Base-by-base conservation (phyloP, 495 filamentous ascomycete species). In the Corynascus novoguineensis region DNA sequence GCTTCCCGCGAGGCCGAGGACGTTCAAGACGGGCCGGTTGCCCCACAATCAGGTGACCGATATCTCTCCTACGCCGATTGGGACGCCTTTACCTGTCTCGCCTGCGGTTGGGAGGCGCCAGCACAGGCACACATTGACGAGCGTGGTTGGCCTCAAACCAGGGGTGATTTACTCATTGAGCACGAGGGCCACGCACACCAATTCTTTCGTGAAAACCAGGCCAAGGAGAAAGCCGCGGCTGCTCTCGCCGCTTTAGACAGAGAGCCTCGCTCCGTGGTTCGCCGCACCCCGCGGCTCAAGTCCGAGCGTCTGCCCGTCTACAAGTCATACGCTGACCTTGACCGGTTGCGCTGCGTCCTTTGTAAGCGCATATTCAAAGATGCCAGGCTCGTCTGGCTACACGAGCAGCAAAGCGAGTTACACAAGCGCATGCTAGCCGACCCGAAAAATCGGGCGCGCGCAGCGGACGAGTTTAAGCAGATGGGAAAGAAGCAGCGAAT, bases 321-420 rank as follows among this genome's bases (percentile, higher is more conserved):
- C 53, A 60, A 55, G 1, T 88, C 86, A 3, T 95, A 86, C 63
- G 85, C 84, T 0, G 86, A 95, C 59, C 71, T 81, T 49, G 81
- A 83, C 25, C 76, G 80, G 49, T 83, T 85, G 59, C 88, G 83
- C 68, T 96, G 90, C 67, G 82, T 88, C 51, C 75, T 96, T 14
- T 96, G 90, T 66, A 78, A 80, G 60, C 81, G 87, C 10, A 77
- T 83, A 55, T 92, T 95, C 73, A 86, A 88, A 59, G 78, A 80
- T 15, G 72, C 75, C 11, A 78, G 81, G 3, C 83, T 87, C 59
- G 76, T 93, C 41, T 83, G 87, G 62, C 80, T 81, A 51, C 90
- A 96, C 63, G 88, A 95, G 65, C 81, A 85, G 17, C 78, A 84
- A 29, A 90, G 87, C 68, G 76, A 84, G 50, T 77, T 92, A 31